Percentiles rank a stretch among this genome's conserved stretches.
Evolutionary conservation across 257 asterid genomes (phyloP).

Genomic region (Capsicum baccatum): DNA sequence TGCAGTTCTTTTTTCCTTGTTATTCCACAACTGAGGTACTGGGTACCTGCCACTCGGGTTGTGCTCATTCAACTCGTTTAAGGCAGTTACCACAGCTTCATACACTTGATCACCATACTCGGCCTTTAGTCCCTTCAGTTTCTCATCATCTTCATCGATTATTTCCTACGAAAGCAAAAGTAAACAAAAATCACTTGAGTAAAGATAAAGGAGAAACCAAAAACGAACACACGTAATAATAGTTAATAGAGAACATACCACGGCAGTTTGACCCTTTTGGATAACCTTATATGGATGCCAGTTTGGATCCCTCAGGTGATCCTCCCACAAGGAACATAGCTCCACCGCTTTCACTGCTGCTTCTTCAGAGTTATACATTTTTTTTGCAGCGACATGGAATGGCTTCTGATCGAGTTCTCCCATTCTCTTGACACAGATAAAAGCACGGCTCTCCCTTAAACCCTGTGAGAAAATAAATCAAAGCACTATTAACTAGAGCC

Average conservation of each 20-base stretch:
- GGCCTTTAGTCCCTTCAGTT: conserved; percentile 32
- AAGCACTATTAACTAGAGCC: neutral
- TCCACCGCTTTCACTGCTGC: conserved; percentile 30
- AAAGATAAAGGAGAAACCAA: neutral
- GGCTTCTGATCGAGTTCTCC: conserved; percentile 38
- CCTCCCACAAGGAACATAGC: conserved; percentile 37
- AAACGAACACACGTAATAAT: neutral
- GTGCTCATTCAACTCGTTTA: conserved; percentile 41
- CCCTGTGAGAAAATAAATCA: conserved; percentile 25
- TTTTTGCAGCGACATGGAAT: conserved; percentile 29
- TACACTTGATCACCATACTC: conserved; percentile 36
- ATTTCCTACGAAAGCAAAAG: conserved; percentile 31
- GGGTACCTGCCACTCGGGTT: conserved; percentile 42
- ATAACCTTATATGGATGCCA: conserved; percentile 39
- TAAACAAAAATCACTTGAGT: neutral
- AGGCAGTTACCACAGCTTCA: conserved; percentile 34
- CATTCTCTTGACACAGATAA: conserved; percentile 41
- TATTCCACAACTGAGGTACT: conserved; percentile 39
- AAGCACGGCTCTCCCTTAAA: conserved; percentile 18
- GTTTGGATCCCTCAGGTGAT: conserved; percentile 31
- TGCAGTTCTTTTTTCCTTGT: conserved; percentile 30
- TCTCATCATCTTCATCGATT: conserved; percentile 38
- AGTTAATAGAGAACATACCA: conserved; percentile 9
- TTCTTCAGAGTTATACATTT: neutral
- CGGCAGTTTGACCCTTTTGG: conserved; percentile 22